Base-by-base conservation (phyloP, 192 early-diverging fungal species). In the Gaertneriomyces semiglobifer region DNA sequence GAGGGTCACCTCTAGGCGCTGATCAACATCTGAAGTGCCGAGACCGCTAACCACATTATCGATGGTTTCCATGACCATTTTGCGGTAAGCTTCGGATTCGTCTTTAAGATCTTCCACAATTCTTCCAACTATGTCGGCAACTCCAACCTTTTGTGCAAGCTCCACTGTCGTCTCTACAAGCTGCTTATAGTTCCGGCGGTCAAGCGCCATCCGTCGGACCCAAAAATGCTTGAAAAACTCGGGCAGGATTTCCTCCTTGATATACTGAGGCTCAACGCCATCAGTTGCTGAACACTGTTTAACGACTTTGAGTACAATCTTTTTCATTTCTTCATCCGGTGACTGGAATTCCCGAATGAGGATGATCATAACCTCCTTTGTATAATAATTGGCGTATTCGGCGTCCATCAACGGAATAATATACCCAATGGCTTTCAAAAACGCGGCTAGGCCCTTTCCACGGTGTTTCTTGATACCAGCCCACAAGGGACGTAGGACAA, bases 11-110 rank as follows among this genome's bases (percentile, higher is more conserved):
- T 96, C 95, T 67, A 96, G 76, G 12, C 95, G 84, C 38, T 83
- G 85, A 59, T 96, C 93, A 18, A 99, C 85, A 79, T 99, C 97
- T 9, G 93, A 85, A 5, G 90, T 88, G 50, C 97, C 96, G 10
- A 96, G 75, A 16, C 78, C 69, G 12, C 79, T 69, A 19, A 81
- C 75, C 10, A 94, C 90, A 56, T 89, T 88, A 58, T 90, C 90
- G 45, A 98, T 90, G 1, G 94, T 93, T 73, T 97, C 95, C 94
- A 98, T 95, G 4, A 93, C 94, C 96, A 99, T 98, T 71, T 90
- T 92, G 11, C 97, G 86, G 74, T 92, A 94, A 18, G 89, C 86
- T 61, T 94, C 94, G 7, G 86, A 86, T 58, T 97, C 97, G 74
- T 99, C 95, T 79, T 98, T 97, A 16, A 99, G 82, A 50, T 93